A percentile compares a stretch with the other conserved stretches of the same genome.
Conservation (phyloP, 495 filamentous ascomycete genomes). For the Sporormia fimetaria region DNA sequence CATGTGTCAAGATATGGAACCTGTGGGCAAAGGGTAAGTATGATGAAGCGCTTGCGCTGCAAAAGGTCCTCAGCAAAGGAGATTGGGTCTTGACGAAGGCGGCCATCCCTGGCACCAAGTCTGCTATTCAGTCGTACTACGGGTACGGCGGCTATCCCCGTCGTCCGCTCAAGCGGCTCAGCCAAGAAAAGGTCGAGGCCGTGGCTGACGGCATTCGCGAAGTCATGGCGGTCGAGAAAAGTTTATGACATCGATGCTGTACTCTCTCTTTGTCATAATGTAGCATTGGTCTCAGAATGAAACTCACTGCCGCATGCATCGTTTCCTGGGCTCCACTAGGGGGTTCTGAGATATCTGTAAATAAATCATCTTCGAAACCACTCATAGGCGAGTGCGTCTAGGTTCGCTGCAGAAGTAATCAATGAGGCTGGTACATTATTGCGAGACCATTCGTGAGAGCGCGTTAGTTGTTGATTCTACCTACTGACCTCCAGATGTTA, state of each 20-base stretch:
- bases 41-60: slow-evolving; percentile 62
- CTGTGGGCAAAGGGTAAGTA: slow-evolving; percentile 60
- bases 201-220: slow-evolving; percentile 54
- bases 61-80: slow-evolving; percentile 58
- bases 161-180: slow-evolving; percentile 57
- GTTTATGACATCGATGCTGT: slow-evolving; percentile 28
- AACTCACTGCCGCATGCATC: too few species aligned
- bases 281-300: too few species aligned
- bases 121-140: slow-evolving; percentile 69
- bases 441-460: too few species aligned
- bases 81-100: slow-evolving; percentile 84
- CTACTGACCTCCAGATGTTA: too few species aligned
- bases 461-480: too few species aligned
- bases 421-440: too few species aligned
- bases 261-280: too few species aligned
- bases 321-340: too few species aligned
- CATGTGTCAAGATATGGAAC: slow-evolving; percentile 72
- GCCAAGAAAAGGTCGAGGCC: slow-evolving; percentile 42
- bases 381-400: too few species aligned
- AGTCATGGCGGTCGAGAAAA: slow-evolving; percentile 55
- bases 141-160: slow-evolving; percentile 76
- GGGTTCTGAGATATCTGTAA: too few species aligned
- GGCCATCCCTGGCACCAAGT: slow-evolving; percentile 77
- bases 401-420: too few species aligned
- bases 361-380: too few species aligned